Percentiles rank a stretch among this genome's conserved stretches.
Conservation (phyloP, 257 asterid genomes). For the Vinca minor region DNA sequence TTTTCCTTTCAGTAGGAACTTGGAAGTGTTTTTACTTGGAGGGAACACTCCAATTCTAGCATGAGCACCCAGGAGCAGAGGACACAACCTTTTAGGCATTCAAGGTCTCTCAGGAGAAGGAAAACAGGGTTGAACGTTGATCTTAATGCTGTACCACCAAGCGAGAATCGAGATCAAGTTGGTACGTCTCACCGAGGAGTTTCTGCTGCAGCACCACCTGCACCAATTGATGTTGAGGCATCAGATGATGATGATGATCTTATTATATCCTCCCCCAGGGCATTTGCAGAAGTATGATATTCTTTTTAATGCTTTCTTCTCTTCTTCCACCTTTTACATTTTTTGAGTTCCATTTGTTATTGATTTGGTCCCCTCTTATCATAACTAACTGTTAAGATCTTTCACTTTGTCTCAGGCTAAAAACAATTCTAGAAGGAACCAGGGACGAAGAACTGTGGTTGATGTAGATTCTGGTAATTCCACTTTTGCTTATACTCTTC, state of each 20-base stretch:
- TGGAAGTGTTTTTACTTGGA: not conserved
- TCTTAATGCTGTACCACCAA: constrained; percentile 27
- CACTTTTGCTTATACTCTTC: not conserved
- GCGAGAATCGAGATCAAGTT: constrained; percentile 23
- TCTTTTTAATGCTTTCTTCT: not conserved
- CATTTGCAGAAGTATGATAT: constrained; percentile 31
- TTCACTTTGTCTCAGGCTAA: constrained; percentile 46
- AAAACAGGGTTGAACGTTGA: constrained; percentile 25
- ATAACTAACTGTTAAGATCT: constrained; percentile 11
- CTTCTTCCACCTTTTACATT: not conserved
- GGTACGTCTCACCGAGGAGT: constrained; percentile 25
- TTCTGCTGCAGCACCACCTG: constrained; percentile 11
- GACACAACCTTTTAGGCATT: constrained; percentile 14
- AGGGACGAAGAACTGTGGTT: constrained; percentile 42
- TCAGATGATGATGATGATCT: constrained; percentile 48
- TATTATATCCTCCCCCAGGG: constrained; percentile 35
- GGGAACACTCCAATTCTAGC: constrained; percentile 1
- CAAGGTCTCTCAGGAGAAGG: constrained; percentile 24
- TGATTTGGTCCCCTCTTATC: constrained; percentile 1
- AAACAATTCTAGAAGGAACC: constrained; percentile 57
- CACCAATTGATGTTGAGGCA: constrained; percentile 38
- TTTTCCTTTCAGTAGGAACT: not conserved
- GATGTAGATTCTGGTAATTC: constrained; percentile 72
- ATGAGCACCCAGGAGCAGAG: constrained; percentile 28
- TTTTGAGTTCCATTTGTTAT: not conserved